Evolutionary conservation across 768 basidiomycete genomes (phyloP), one percentile per base, ranked within the genome.

Genomic region (Exsudoporus frostii): DNA sequence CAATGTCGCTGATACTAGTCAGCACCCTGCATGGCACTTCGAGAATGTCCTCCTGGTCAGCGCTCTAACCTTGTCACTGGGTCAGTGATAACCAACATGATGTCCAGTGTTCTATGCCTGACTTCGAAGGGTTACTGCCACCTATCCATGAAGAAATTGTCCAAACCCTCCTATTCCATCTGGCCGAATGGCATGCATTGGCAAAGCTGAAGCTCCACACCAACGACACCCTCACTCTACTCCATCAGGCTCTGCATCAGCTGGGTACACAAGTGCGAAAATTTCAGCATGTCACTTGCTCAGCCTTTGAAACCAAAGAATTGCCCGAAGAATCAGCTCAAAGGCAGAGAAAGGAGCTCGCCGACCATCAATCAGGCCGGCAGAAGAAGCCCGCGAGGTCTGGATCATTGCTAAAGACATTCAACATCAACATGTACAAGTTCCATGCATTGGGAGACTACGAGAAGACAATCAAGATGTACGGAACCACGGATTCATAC

Each of bases 1-100:
- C 10, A 73, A 78, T 47, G 63, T 69, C 1, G 69, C 73, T 0
- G 70, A 66, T n/a, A 70, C 75, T 65, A 76, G 69, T 32, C 70
- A 71, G 45, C 47, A 72, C 2, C 48, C 53, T 17, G 59, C 51
- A 4, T 13, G 43, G 24, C 30, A 47, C 27, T 62, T 61, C 10
- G 51, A 58, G 29, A 32, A 58, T 33, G 7, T 58, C 13, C 54
- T 62, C 2, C 56, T 58, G 54, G 61, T 62, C 10, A 29, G 33
- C 7, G 14, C 11, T 9, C 11, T 22, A 36, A 19, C 8, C 2
- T 1, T 15, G 5, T 22, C 3, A 24, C 14, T 15, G 14, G 22
- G 39, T 1, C 39, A 22, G 8, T 40, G 15, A 14, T 24, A 40
- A 40, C 22, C 15, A 32, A 39, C 3, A 6, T 22, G 17, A 5